Base-by-base conservation (phyloP, 75 land plant species). In the Chamaecyparis obtusa region DNA sequence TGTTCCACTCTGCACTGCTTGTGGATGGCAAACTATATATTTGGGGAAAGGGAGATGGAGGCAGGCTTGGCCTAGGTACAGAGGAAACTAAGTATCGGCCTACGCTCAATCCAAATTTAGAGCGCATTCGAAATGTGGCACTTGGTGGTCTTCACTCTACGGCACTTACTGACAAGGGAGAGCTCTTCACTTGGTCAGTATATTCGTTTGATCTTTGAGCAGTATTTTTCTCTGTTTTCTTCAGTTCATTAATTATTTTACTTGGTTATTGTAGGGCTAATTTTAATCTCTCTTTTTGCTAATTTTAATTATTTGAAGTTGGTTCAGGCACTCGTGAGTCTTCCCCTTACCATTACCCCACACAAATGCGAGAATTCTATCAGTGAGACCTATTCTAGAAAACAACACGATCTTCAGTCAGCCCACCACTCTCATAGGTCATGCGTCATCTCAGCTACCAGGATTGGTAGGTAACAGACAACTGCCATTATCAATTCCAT, bases 1-100 rank as follows among this genome's bases (percentile, higher is more conserved):
- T 98, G n/a, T 98, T 96, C 88, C 99, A 98, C 85, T 96, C 97
- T 3, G 83, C 89, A 0, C 77, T 96, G 83, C 81, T 94, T 75
- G 95, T 93, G 16, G 92, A 94, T 49, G 96, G 96, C n/a, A 89
- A 93, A 80, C 5, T 96, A 2, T 94, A 95, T 95, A 87, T 96
- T 15, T 98, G 99, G 99, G 99, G 99, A 0, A 98, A 98, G 87
- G 99, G 99, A 1, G 99, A 96, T 85, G 99, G 95, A 13, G 99
- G 99, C 0, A 86, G 99, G 13, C 93, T 98, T 17, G 99, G 99
- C 0, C 83, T 94, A 4, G 99, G 96, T 1, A 79, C 95, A 41
- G 99, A 98, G 89, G 51, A 84, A n/a, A 74, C 95, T 9, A 86
- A 55, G 21, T 98, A 96, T 83, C 86, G 75, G 30, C 99, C 99